phyloP scores from a whole-genome alignment of 2,329 filamentous ascomycete genomes.

The Juglanconis sp. region DNA sequence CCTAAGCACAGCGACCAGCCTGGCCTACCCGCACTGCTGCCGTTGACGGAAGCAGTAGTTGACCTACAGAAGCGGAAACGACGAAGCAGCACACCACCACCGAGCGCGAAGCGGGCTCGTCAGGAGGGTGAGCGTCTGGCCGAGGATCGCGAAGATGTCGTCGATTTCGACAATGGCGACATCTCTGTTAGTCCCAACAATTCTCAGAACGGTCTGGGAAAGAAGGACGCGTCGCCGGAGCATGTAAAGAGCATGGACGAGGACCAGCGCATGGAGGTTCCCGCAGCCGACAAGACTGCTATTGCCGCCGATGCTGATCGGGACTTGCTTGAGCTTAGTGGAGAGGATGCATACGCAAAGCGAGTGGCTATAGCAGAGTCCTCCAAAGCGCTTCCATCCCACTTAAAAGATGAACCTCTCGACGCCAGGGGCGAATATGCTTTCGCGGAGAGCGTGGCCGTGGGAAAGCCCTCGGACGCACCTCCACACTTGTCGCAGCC shows the following conservation, averaged over 20 bases:
- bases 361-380: slow-evolving; percentile 6
- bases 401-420: background rate
- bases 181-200: slow-evolving; percentile 13
- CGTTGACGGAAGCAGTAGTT: slow-evolving; percentile 28
- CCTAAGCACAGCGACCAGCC: background rate
- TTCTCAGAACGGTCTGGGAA: background rate
- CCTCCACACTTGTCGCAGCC: slow-evolving; percentile 18
- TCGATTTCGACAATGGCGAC: slow-evolving; percentile 28
- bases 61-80: slow-evolving; percentile 60
- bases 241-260: background rate
- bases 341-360: background rate
- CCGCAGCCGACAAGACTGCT: background rate
- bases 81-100: slow-evolving; percentile 60
- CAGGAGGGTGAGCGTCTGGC: slow-evolving; percentile 31
- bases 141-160: slow-evolving; percentile 24
- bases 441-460: background rate
- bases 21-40: slow-evolving; percentile 5
- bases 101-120: slow-evolving; percentile 49
- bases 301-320: background rate
- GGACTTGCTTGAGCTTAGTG: background rate
- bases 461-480: slow-evolving; percentile 4
- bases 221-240: background rate
- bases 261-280: background rate
- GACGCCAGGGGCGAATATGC: background rate
- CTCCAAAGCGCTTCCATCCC: background rate